Evolutionary conservation across 2,329 filamentous ascomycete species (phyloP).

Genomic region (Talaromyces rugulosus): DNA sequence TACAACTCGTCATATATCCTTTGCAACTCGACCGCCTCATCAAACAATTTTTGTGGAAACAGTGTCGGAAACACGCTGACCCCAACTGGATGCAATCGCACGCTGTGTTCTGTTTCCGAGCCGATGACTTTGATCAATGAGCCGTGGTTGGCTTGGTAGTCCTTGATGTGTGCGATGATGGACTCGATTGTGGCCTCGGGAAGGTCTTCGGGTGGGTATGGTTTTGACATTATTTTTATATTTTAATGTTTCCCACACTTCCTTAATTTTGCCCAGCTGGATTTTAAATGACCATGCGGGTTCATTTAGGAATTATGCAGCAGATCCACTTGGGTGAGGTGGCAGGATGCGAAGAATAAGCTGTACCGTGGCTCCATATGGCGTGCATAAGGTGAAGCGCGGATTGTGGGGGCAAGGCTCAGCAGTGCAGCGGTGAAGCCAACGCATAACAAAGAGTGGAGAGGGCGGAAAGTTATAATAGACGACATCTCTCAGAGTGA

Average conservation of each 20-base stretch:
- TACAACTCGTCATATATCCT: constrained; percentile 54
- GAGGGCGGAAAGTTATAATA: neutral
- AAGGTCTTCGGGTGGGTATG: constrained; percentile 19
- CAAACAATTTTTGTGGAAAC: constrained; percentile 30
- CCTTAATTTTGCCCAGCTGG: too few species aligned
- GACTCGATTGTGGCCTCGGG: constrained; percentile 34
- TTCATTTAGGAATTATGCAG: neutral
- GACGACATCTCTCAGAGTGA: neutral
- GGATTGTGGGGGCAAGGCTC: neutral
- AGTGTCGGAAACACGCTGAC: constrained; percentile 32
- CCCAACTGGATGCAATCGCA: constrained; percentile 28
- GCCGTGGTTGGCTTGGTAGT: constrained; percentile 42
- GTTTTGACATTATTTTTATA: constrained; percentile 8
- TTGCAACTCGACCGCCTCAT: constrained; percentile 51
- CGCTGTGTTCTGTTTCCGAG: constrained; percentile 22
- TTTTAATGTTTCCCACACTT: too few species aligned
- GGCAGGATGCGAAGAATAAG: neutral
- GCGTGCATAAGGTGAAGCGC: neutral
- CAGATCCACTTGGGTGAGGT: neutral
- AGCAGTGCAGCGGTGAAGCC: neutral
- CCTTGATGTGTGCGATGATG: constrained; percentile 32
- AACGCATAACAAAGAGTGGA: neutral
- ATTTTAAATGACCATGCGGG: neutral
- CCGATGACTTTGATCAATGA: constrained; percentile 33
- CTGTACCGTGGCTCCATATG: constrained; percentile 1